phyloP scores from a whole-genome alignment of 805 yeast species.

The Myxozyma melibiosi region DNA sequence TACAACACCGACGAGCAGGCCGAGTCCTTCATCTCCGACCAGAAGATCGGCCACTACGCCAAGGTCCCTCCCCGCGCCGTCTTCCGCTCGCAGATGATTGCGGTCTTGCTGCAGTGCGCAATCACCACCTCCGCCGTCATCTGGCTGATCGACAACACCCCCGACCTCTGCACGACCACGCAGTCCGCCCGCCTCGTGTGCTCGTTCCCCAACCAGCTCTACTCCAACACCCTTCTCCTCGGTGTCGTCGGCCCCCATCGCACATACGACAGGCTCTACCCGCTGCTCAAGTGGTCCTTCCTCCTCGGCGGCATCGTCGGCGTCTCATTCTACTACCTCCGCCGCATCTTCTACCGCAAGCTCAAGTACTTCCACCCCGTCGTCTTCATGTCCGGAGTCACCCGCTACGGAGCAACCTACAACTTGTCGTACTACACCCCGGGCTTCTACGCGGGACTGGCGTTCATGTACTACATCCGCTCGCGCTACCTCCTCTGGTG shows the following conservation, averaged over 20 bases:
- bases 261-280: slow-evolving; percentile 33
- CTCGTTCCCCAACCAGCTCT: slow-evolving; percentile 35
- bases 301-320: slow-evolving; percentile 33
- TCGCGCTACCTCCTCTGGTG: slow-evolving; percentile 66
- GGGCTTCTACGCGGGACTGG: slow-evolving; percentile 50
- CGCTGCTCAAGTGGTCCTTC: slow-evolving; percentile 33
- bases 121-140: slow-evolving; percentile 52
- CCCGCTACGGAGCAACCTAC: slow-evolving; percentile 24
- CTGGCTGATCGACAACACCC: slow-evolving; percentile 45
- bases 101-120: slow-evolving; percentile 57
- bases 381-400: slow-evolving; percentile 33
- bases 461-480: slow-evolving; percentile 60
- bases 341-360: slow-evolving; percentile 3
- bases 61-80: slow-evolving; percentile 55
- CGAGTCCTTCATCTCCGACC: slow-evolving; percentile 44
- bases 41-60: slow-evolving; percentile 57
- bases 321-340: slow-evolving; percentile 23
- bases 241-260: slow-evolving; percentile 38
- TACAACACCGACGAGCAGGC: slow-evolving; percentile 54
- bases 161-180: slow-evolving; percentile 33
- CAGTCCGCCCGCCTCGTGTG: slow-evolving; percentile 35
- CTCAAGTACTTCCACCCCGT: slow-evolving; percentile 31
- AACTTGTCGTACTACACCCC: slow-evolving; percentile 42
- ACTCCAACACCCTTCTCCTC: slow-evolving; percentile 35
- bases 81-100: slow-evolving; percentile 55